Conservation (phyloP, 257 asterid genomes). For the Avicennia marina region DNA sequence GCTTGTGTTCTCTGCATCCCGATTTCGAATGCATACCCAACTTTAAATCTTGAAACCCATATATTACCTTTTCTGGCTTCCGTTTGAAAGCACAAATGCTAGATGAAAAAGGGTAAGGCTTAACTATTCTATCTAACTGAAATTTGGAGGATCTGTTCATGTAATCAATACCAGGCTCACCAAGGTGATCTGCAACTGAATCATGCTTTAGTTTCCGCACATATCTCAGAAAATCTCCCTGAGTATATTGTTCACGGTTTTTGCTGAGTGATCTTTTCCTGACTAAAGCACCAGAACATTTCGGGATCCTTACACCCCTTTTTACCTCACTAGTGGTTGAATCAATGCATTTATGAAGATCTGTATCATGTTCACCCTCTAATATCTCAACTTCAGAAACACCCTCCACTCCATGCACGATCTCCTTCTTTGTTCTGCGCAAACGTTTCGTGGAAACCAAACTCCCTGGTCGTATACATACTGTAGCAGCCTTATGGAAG, state of each 20-base stretch:
- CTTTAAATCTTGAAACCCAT: constrained; percentile 13
- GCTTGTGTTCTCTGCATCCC: constrained; percentile 10
- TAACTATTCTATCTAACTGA: constrained; percentile 14
- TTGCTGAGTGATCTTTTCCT: constrained; percentile 1
- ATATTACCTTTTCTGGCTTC: constrained; percentile 10
- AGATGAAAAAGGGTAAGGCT: constrained; percentile 16
- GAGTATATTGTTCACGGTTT: neutral
- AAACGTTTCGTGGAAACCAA: constrained; percentile 20
- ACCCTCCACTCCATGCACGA: constrained; percentile 18
- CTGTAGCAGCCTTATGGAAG: constrained; percentile 45
- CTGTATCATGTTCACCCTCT: neutral
- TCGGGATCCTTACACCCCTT: constrained; percentile 7
- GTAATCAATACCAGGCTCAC: constrained; percentile 19
- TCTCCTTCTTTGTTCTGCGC: constrained; percentile 17
- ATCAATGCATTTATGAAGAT: constrained; percentile 15
- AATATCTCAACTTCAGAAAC: constrained; percentile 11
- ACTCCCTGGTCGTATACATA: constrained; percentile 46
- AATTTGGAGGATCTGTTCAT: constrained; percentile 12
- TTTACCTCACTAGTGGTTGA: constrained; percentile 17
- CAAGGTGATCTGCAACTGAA: neutral
- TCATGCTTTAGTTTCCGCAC: constrained; percentile 29
- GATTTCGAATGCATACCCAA: neutral
- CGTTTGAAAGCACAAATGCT: constrained; percentile 21
- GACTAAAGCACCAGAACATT: neutral
- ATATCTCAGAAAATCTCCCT: constrained; percentile 18